Base-by-base conservation (phyloP, 192 early-diverging fungal species). In the Backusella westeae region DNA sequence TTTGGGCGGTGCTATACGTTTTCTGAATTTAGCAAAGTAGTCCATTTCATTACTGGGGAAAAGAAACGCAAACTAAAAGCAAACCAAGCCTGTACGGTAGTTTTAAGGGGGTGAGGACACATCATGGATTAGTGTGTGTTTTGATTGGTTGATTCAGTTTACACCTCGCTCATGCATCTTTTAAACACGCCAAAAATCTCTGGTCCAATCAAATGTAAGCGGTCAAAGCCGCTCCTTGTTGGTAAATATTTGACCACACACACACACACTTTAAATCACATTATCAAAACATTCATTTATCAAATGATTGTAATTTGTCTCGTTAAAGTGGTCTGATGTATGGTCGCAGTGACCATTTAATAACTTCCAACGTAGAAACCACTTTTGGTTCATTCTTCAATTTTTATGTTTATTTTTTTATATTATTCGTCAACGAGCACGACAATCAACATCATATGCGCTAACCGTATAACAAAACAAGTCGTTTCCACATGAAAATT, bases 1-100 rank as follows among this genome's bases (percentile, higher is more conserved):
- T 81, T 87, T 90, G 41, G 85, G 88, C n/a, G 91, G 85, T 7
- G 87, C 86, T 69, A 93, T 88, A 75, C 85, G 84, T 73, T 87
- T 85, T 71, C 88, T 92, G 69, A 92, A 88, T 67, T 88, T 89
- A 34, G 87, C 79, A 87, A 92, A 91, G 79, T 90, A 91, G 75
- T 90, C 89, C 89, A 90, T 90, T 32, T 49, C 15, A 41, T 69
- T 39, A 41, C n/a, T 39, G 34, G 38, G 38, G 21, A 39, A 69
- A 39, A 69, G 36, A 69, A 69, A 69, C 38, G 23, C 4, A 46
- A 71, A 15, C 19, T n/a, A 39, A 49, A 49, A 49, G 29, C 14
- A 71, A 49, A 44, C 15, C 29, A 46, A 49, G 26, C 6, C 15
- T 46, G n/a, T 32, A 34, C 15, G 39, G 15, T 69, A 23, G 34